These are phyloP conservation scores for Verticillium zaregamsianum DNA, from an alignment of 2,329 filamentous ascomycete genomes.

Conservation along the genomic window DNA sequence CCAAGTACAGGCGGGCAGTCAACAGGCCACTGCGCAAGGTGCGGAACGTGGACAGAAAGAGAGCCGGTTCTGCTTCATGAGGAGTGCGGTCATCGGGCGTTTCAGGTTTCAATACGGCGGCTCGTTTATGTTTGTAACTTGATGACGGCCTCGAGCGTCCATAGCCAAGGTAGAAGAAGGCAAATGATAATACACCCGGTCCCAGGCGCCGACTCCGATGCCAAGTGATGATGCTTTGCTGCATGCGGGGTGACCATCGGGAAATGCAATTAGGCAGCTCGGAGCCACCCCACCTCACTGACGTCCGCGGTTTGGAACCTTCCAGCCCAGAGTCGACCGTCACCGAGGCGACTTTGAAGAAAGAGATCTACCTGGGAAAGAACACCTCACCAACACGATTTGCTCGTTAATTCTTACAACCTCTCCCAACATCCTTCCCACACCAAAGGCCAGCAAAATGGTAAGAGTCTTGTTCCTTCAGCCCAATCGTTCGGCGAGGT, in stretches of 20 bases:
- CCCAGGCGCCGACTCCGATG: background rate
- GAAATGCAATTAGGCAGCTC: background rate
- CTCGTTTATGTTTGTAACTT: too few species aligned
- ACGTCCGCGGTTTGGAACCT: slow-evolving; percentile 10
- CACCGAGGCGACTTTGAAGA: slow-evolving; percentile 1
- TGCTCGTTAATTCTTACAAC: slow-evolving; percentile 1
- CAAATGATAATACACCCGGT: too few species aligned
- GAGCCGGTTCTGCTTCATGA: background rate
- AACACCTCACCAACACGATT: slow-evolving; percentile 13
- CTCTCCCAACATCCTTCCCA: background rate
- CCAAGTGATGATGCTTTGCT: background rate
- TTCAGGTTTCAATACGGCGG: background rate
- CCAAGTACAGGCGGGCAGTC: slow-evolving; percentile 58
- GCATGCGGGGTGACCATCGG: background rate
- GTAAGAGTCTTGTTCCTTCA: background rate
- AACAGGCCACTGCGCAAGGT: slow-evolving; percentile 51
- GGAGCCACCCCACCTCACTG: background rate
- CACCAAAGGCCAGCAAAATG: slow-evolving; percentile 5
- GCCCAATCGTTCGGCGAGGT: background rate
- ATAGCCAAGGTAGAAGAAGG: too few species aligned
- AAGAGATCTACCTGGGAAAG: slow-evolving; percentile 6
- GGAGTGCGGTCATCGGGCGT: background rate
- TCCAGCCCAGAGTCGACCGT: slow-evolving; percentile 8
- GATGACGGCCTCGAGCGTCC: too few species aligned
- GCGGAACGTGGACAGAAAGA: slow-evolving; percentile 40